Conservation (phyloP, 169 alveolate genomes). For the Cystoisospora suis region DNA sequence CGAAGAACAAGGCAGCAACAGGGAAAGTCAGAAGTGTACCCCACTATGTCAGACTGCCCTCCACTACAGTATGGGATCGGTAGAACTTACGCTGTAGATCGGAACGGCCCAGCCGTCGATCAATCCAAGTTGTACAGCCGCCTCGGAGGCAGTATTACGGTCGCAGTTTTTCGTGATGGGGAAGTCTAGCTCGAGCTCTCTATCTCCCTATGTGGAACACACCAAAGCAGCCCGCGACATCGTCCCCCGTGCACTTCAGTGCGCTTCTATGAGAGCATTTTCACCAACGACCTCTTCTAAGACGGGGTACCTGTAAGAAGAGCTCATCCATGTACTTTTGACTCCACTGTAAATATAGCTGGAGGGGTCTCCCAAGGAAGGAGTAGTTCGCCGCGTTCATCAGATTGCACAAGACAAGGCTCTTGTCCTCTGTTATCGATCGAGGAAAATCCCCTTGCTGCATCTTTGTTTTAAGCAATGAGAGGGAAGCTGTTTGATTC, state of each 20-base stretch:
- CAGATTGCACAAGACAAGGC: constrained; percentile 67
- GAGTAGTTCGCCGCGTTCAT: constrained; percentile 81
- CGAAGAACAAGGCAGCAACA: no score
- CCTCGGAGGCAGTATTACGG: constrained; percentile 9
- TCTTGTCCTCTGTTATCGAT: constrained; percentile 63
- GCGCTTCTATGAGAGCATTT: neutral
- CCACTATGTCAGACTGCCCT: neutral
- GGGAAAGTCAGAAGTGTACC: neutral
- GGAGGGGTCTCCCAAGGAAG: constrained; percentile 73
- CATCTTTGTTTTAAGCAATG: constrained; percentile 23
- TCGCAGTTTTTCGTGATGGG: constrained; percentile 27
- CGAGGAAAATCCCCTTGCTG: constrained; percentile 13
- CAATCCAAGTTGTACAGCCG: constrained; percentile 18
- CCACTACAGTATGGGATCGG: neutral
- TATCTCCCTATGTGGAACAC: neutral
- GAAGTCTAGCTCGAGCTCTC: neutral
- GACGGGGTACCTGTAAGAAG: constrained; percentile 76
- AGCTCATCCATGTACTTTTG: constrained; percentile 76
- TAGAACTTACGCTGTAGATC: neutral
- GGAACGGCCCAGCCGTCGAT: constrained; percentile 28
- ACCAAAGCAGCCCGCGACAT: neutral
- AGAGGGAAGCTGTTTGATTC: neutral
- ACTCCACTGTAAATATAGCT: constrained; percentile 75
- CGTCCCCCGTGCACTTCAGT: neutral
- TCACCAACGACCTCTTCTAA: no score